Base-by-base conservation (phyloP, 257 asterid genomes). In the Solanum virginianum region DNA sequence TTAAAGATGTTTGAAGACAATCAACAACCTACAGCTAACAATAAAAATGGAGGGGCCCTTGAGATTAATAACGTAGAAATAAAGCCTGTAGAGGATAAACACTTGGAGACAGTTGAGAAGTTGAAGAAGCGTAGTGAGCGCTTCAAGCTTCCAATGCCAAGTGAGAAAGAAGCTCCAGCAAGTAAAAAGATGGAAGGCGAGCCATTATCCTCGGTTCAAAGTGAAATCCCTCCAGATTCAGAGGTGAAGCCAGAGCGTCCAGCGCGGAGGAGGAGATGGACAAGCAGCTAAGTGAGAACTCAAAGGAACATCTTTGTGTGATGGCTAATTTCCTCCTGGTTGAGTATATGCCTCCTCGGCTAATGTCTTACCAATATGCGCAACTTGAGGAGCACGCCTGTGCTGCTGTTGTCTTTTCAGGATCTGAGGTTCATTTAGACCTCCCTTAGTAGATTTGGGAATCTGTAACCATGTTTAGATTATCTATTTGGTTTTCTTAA, bases 201-300 rank as follows among this genome's bases (percentile, higher is more conserved):
- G 59, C 90, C 92, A 41, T 62, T 89, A 86, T 92, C 91, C 60
- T 82, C 89, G 24, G 84, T 60, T 59, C 96, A 88, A 85, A 69
- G 85, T 8, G 99, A 94, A 86, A 84, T 47, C 56, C 96, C 79
- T 16, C 87, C 88, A 3, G 95, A 92, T 87, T 84, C 90, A 9
- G 99, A 93, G 86, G 89, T 96, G 87, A 96, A 94, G 88, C 87
- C 97, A 1, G 99, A 96, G 92, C 98, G 98, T 57, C 99, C 99
- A 69, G 90, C 99, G 20, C 91, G 98, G 63, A 96, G 93, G 85
- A 92, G 99, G 89, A 92, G 98, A 86, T 96, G 99, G 99, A 96
- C 97, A n/a, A 92, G 95, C 80, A 92, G 88, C 84, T 96, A 74
- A 88, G 84, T 20, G 32, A 24, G 24, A 77, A 85, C 49, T 32